phyloP scores from a whole-genome alignment of 345 rosid species.

The Eucalyptus sideroxylon region DNA sequence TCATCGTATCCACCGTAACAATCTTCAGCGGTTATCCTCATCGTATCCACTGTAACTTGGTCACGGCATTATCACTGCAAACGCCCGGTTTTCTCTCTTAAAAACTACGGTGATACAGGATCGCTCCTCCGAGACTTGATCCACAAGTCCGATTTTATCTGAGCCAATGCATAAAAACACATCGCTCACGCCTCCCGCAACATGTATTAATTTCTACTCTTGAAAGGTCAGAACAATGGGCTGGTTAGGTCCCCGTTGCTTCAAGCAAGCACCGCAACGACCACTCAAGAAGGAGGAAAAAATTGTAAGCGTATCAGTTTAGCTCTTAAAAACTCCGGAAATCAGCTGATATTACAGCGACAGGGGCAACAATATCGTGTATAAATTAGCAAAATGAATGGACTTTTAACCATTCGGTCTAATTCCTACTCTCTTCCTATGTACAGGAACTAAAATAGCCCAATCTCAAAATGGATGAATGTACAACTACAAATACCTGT shows the following conservation, averaged over 20 bases:
- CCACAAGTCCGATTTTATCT: not conserved
- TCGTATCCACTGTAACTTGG: not conserved
- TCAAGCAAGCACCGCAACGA: not conserved
- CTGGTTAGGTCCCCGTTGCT: not conserved
- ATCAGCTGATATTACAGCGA: not conserved
- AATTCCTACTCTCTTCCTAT: constrained; percentile 15
- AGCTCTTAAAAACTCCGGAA: not conserved
- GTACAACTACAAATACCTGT: not conserved
- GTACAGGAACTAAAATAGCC: constrained; percentile 14
- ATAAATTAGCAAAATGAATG: constrained; percentile 2
- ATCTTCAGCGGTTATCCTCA: not conserved
- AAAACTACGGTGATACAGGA: not conserved
- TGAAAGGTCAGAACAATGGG: not conserved
- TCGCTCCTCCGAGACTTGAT: not conserved
- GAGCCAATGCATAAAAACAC: not conserved
- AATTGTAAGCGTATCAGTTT: not conserved
- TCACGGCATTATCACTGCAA: not conserved
- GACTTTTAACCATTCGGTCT: not conserved
- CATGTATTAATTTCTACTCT: not conserved
- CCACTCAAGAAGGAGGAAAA: not conserved
- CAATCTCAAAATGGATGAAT: not conserved
- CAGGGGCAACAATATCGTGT: not conserved
- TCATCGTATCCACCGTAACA: not conserved
- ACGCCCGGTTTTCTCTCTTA: not conserved
- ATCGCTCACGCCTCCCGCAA: not conserved